A percentile compares a stretch with the other conserved stretches of the same genome.
Conservation (phyloP, 2,329 filamentous ascomycete genomes). For the Venturia carpophila region DNA sequence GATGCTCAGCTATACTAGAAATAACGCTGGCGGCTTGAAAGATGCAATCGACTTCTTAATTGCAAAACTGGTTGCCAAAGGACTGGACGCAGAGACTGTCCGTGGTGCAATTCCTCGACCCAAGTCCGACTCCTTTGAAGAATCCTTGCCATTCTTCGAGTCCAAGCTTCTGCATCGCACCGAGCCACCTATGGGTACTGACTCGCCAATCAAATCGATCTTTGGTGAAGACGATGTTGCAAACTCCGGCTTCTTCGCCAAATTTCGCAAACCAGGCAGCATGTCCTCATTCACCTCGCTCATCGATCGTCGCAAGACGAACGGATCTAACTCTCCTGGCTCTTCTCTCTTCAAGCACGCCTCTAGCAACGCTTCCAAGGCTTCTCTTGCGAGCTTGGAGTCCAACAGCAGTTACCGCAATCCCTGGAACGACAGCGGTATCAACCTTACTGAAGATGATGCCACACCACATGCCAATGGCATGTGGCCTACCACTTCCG, state of each 20-base stretch:
- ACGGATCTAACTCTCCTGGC: constrained; percentile 62
- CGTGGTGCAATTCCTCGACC: constrained; percentile 96
- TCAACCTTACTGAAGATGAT: constrained; percentile 88
- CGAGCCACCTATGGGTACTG: constrained; percentile 66
- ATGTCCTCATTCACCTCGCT: constrained; percentile 96
- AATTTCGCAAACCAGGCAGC: constrained; percentile 87
- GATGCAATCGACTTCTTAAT: constrained; percentile 95
- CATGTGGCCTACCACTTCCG: constrained; percentile 12
- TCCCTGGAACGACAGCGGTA: constrained; percentile 95
- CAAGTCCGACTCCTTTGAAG: constrained; percentile 97
- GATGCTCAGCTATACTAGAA: constrained; percentile 69
- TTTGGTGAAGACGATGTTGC: constrained; percentile 79
- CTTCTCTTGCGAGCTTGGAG: constrained; percentile 91
- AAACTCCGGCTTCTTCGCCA: constrained; percentile 72
- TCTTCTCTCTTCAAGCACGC: constrained; percentile 72
- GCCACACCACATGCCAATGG: constrained; percentile 22
- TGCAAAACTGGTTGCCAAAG: constrained; percentile 73
- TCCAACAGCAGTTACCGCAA: constrained; percentile 91
- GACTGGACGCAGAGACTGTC: constrained; percentile 79
- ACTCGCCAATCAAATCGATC: constrained; percentile 78
- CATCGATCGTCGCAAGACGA: constrained; percentile 79
- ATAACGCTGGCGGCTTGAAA: constrained; percentile 90
- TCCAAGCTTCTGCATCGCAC: constrained; percentile 94
- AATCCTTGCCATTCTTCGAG: constrained; percentile 92
- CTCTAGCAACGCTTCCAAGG: constrained; percentile 89